Evolutionary conservation across 768 basidiomycete species (phyloP), one percentile per base, ranked within the genome.

Genomic region (Chiua virens): DNA sequence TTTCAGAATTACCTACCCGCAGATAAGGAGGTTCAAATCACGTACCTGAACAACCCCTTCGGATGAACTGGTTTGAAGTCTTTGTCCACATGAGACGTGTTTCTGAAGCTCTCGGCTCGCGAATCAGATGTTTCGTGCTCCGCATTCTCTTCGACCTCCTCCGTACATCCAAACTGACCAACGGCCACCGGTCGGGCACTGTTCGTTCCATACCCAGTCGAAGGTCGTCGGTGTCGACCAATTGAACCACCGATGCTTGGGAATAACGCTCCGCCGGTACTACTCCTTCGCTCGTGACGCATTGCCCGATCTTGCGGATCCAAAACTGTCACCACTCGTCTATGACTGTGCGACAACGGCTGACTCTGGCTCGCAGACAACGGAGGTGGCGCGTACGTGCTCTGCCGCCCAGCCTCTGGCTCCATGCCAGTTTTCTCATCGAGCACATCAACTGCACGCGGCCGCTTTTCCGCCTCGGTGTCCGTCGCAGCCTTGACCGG

Each of bases 31-130:
- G 20, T 20, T 22, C 21, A 30, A 11, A 45, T n/a, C 22, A 47
- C 47, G 71, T 54, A 91, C 86, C 91, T 94, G 74, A 99, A 98
- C 43, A 99, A 65, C 7, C 97, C 97, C 72, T 98, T 99, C 63
- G 98, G 73, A 72, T 92, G 96, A 41, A 98, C 85, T 1, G 97
- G 92, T 73, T 98, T 98, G 63, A 92, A 87, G 50, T 91, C 88
- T 70, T 85, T 86, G 58, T 86, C 85, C 27, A 58, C 69, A 28
- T 72, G 70, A 57, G 78, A 72, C n/a, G 76, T 66, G 40, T 79
- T 75, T 54, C 70, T 74, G 50, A 74, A 74, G n/a, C 66, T 68
- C 49, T 77, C 78, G 49, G 78, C 79, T 23, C 66, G 66, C 20
- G 60, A 63, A 32, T 64, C 64, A 8, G 55, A 59, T n/a, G 59